phyloP scores from a whole-genome alignment of 257 asterid species.

The Avicennia marina region DNA sequence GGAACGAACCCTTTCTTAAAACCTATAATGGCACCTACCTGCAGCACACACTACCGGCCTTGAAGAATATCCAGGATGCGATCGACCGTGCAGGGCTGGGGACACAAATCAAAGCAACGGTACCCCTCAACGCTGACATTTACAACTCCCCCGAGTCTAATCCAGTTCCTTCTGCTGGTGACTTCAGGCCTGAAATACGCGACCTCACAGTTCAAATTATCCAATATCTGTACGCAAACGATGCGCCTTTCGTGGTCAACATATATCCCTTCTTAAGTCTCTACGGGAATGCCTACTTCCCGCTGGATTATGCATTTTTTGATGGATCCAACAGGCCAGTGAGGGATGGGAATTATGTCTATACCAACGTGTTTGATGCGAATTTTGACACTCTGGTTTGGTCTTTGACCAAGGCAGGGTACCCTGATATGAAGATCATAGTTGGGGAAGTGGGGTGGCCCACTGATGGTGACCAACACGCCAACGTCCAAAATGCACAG shows the following conservation, averaged over 20 bases:
- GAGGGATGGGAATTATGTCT: conserved; percentile 45
- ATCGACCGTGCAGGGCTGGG: conserved; percentile 69
- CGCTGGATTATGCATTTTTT: conserved; percentile 79
- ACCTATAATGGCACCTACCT: conserved; percentile 67
- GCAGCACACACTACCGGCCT: conserved; percentile 63
- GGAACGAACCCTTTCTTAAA: conserved; percentile 84
- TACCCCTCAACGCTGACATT: conserved; percentile 85
- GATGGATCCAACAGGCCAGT: conserved; percentile 61
- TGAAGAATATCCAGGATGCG: conserved; percentile 73
- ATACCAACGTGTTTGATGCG: conserved; percentile 89
- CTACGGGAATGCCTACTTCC: conserved; percentile 63
- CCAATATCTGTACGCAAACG: conserved; percentile 54
- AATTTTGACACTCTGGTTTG: conserved; percentile 76
- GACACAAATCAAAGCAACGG: conserved; percentile 57
- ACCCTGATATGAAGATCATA: conserved; percentile 66
- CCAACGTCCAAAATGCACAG: conserved; percentile 46
- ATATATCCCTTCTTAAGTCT: conserved; percentile 88
- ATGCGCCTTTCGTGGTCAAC: conserved; percentile 83
- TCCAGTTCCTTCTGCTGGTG: conserved; percentile 87
- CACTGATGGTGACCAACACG: conserved; percentile 72
- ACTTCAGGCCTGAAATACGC: conserved; percentile 78
- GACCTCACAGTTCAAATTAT: conserved; percentile 62
- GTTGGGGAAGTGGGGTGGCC: conserved; percentile 99
- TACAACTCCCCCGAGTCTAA: conserved; percentile 80
- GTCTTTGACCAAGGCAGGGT: conserved; percentile 69